Percentiles rank a stretch among this genome's conserved stretches.
Conservation (phyloP, 2,329 filamentous ascomycete genomes). For the Laburnicola sp. region DNA sequence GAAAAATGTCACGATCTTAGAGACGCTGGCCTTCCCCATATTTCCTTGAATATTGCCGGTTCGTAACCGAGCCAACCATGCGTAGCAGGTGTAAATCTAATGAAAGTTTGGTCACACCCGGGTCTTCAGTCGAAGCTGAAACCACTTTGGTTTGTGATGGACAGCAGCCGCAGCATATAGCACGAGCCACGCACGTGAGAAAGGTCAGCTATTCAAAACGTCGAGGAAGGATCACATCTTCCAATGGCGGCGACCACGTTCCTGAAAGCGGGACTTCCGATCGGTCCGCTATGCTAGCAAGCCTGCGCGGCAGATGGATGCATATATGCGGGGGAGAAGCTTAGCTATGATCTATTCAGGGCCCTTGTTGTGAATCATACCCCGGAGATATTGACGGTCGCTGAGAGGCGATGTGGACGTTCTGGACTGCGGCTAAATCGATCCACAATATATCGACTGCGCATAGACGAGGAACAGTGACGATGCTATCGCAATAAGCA, state of each 20-base stretch:
- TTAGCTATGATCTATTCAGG: conserved; percentile 25
- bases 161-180: conserved; percentile 15
- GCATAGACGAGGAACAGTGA: conserved; percentile 15
- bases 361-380: conserved; percentile 14
- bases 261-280: conserved; percentile 14
- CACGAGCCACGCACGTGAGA: too few relatives aligned
- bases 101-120: conserved; percentile 26
- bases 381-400: conserved; percentile 24
- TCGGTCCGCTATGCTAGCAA: conserved; percentile 15
- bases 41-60: conserved; percentile 28
- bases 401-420: conserved; percentile 15
- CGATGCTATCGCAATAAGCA: conserved; percentile 7
- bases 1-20: conserved; percentile 13
- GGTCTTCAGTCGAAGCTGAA: conserved; percentile 17
- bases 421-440: conserved; percentile 36
- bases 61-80: conserved; percentile 27
- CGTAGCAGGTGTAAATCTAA: conserved; percentile 13
- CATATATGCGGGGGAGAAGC: conserved; percentile 39
- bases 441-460: conserved; percentile 22
- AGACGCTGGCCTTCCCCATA: conserved; percentile 19
- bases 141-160: conserved; percentile 15
- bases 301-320: conserved; percentile 33
- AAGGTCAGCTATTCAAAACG: background rate
- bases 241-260: conserved; percentile 3
- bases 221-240: conserved; percentile 1